A percentile compares a stretch with the other conserved stretches of the same genome.
Evolutionary conservation across 345 rosid species (phyloP).

Genomic region (Chamaenerion angustifolium): DNA sequence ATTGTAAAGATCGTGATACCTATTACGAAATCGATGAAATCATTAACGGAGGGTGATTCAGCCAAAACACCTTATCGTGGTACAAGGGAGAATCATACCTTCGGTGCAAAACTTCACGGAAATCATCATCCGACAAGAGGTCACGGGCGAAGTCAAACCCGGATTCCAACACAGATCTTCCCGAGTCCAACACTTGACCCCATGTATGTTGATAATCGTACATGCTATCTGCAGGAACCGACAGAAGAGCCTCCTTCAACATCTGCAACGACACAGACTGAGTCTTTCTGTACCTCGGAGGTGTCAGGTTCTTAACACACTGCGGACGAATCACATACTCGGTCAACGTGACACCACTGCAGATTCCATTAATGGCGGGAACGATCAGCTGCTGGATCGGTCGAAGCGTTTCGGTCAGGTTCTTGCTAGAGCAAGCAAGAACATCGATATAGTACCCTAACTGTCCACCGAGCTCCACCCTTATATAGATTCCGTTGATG

Average conservation of each 20-base stretch:
- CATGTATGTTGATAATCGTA: constrained; percentile 95
- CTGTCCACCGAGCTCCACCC: constrained; percentile 92
- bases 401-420: constrained; percentile 71
- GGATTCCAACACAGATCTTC: constrained; percentile 37
- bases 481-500: constrained; percentile 62
- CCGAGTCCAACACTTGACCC: constrained; percentile 57
- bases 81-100: constrained; percentile 17
- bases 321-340: constrained; percentile 74
- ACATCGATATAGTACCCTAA: constrained; percentile 73
- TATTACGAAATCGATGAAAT: no score
- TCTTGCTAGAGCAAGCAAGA: constrained; percentile 81
- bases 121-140: constrained; percentile 89
- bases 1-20: constrained; percentile 56
- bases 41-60: no score
- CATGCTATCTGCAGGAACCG: constrained; percentile 82
- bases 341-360: constrained; percentile 64
- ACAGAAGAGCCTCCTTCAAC: constrained; percentile 67
- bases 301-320: constrained; percentile 58
- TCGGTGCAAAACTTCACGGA: constrained; percentile 74
- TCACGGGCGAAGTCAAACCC: constrained; percentile 87
- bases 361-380: constrained; percentile 74
- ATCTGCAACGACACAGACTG: constrained; percentile 54
- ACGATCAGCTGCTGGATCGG: constrained; percentile 61
- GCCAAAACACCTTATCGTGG: no score
- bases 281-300: constrained; percentile 63